Conservation (phyloP, 352 stramenopile species). For the Phytophthora megakarya region DNA sequence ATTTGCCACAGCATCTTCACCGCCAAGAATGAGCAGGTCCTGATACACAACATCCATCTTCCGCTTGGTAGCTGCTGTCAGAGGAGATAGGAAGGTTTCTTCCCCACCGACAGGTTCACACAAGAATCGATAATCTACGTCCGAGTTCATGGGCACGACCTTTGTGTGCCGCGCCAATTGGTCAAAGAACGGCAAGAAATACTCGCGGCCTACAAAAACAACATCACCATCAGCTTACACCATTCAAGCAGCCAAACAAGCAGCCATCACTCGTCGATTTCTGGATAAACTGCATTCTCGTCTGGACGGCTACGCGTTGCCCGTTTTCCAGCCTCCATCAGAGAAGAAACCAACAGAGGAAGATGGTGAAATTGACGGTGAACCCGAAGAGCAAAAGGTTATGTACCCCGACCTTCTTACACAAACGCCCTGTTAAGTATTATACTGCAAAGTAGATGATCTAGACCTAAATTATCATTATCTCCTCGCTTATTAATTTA, state of each 20-base stretch:
- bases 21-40: constrained; percentile 31
- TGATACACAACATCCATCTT: constrained; percentile 55
- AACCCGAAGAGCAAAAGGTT: constrained; percentile 21
- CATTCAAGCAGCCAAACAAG: constrained; percentile 27
- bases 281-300: constrained; percentile 66
- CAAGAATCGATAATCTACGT: constrained; percentile 77
- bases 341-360: background rate
- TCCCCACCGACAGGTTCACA: constrained; percentile 37
- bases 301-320: constrained; percentile 55
- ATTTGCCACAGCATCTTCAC: constrained; percentile 1
- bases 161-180: constrained; percentile 91
- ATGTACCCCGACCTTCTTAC: too few species aligned
- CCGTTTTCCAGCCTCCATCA: constrained; percentile 22
- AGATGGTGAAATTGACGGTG: background rate
- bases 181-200: constrained; percentile 97
- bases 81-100: constrained; percentile 63
- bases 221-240: constrained; percentile 5
- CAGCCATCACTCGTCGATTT: constrained; percentile 34
- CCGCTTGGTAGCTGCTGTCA: constrained; percentile 36
- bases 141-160: constrained; percentile 70
- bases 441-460: too few species aligned
- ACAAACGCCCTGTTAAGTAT: too few species aligned
- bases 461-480: too few species aligned
- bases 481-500: too few species aligned
- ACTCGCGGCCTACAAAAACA: constrained; percentile 75